Evolutionary conservation across 495 filamentous ascomycete species (phyloP).

Genomic region (Aspergillus cristatus): DNA sequence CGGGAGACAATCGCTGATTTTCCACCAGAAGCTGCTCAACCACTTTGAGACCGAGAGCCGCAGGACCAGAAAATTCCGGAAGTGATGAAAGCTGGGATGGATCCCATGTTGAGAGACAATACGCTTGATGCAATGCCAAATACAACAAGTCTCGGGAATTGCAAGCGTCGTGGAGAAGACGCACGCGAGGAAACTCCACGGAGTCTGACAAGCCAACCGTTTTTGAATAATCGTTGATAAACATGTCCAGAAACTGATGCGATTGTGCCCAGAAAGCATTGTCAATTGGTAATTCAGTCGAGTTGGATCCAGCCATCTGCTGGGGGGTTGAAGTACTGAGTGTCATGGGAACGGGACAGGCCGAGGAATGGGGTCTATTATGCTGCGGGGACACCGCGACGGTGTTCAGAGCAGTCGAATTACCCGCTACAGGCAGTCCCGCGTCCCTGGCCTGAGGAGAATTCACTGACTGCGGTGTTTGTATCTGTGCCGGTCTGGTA

Average conservation of each 20-base stretch:
- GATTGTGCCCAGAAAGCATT: slow-evolving; percentile 9
- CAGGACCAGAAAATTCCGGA: slow-evolving; percentile 7
- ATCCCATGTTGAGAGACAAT: slow-evolving; percentile 39
- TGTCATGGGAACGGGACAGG: no score
- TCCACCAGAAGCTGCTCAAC: slow-evolving; percentile 26
- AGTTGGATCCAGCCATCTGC: neutral
- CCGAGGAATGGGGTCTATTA: no score
- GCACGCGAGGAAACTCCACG: slow-evolving; percentile 44
- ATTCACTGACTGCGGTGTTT: neutral
- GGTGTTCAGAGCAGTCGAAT: no score
- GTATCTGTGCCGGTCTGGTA: neutral
- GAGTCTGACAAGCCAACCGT: slow-evolving; percentile 9
- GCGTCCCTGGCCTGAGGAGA: neutral
- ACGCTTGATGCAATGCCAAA: slow-evolving; percentile 59
- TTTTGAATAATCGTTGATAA: slow-evolving; percentile 3
- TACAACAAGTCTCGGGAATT: slow-evolving; percentile 49
- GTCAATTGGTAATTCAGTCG: neutral
- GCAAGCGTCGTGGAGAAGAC: slow-evolving; percentile 51
- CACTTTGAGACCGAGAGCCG: slow-evolving; percentile 17
- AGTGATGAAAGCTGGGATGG: slow-evolving; percentile 11
- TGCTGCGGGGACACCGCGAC: no score
- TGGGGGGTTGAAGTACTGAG: no score
- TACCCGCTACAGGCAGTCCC: no score
- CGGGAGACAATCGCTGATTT: slow-evolving; percentile 21
- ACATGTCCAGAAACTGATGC: slow-evolving; percentile 5